phyloP scores from a whole-genome alignment of 2,329 filamentous ascomycete species.

The Cladosporium sp. region DNA sequence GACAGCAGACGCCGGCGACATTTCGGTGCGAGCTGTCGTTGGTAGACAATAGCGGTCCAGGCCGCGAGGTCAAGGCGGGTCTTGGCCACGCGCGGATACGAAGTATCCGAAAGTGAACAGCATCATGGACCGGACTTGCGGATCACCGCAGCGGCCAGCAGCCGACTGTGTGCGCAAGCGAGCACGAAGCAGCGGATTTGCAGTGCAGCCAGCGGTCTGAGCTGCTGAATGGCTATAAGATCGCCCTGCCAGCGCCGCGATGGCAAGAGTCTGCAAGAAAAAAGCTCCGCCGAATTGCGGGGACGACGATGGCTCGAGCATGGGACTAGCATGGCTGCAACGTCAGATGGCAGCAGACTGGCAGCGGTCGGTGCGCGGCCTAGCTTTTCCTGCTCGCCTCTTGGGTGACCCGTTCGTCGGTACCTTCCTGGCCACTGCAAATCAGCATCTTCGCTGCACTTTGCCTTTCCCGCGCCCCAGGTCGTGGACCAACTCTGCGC shows the following conservation, averaged over 20 bases:
- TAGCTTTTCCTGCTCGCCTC: constrained; percentile 8
- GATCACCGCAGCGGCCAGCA: neutral
- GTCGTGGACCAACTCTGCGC: neutral
- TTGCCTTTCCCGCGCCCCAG: constrained; percentile 10
- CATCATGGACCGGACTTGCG: neutral
- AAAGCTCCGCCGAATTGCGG: constrained; percentile 7
- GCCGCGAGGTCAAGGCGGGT: neutral
- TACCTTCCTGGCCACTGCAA: constrained; percentile 1
- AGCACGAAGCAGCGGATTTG: neutral
- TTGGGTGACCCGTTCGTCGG: constrained; percentile 2
- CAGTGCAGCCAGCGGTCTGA: too few species aligned
- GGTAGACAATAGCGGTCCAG: neutral
- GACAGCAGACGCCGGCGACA: neutral
- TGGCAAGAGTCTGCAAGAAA: constrained; percentile 8
- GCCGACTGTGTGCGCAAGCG: too few species aligned
- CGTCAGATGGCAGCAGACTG: neutral
- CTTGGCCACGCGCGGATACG: neutral
- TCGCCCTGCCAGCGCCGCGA: neutral
- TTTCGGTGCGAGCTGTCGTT: neutral
- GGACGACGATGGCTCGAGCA: neutral
- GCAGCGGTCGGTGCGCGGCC: constrained; percentile 3
- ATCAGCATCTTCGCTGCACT: neutral
- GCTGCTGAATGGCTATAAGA: neutral
- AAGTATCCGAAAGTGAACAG: neutral
- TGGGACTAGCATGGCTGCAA: neutral